Evolutionary conservation across 495 filamentous ascomycete genomes (phyloP).

Genomic region (Bathelium albidoporum): DNA sequence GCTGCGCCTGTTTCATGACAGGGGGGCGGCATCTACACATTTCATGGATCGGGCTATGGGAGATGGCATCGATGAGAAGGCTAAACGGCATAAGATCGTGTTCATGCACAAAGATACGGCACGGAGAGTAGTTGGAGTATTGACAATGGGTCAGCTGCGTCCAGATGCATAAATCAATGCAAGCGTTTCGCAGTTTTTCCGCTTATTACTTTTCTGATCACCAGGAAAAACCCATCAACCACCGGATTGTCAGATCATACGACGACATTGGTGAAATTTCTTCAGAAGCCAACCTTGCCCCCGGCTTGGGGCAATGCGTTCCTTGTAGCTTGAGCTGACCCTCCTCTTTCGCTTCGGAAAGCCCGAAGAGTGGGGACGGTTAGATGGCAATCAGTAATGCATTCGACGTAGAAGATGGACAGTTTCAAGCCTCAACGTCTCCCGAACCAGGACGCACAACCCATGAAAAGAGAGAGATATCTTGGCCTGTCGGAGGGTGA

Average conservation of each 20-base stretch:
- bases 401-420: neutral
- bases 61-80: neutral
- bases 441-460: neutral
- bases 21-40: neutral
- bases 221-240: too few relatives aligned
- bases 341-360: neutral
- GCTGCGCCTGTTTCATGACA: neutral
- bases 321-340: neutral
- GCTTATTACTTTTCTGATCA: too few relatives aligned
- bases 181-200: neutral
- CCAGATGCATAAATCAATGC: neutral
- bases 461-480: neutral
- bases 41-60: too few relatives aligned
- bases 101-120: too few relatives aligned
- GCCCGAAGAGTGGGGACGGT: neutral
- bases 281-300: neutral
- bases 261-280: neutral
- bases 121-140: neutral
- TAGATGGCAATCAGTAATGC: neutral
- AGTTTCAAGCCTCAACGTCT: neutral
- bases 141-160: neutral
- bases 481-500: neutral
- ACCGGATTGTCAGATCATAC: too few relatives aligned
- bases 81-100: neutral
- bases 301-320: neutral